Evolutionary conservation across 345 rosid species (phyloP), one percentile per base, ranked within the genome.

Genomic region (Boechera retrofracta): DNA sequence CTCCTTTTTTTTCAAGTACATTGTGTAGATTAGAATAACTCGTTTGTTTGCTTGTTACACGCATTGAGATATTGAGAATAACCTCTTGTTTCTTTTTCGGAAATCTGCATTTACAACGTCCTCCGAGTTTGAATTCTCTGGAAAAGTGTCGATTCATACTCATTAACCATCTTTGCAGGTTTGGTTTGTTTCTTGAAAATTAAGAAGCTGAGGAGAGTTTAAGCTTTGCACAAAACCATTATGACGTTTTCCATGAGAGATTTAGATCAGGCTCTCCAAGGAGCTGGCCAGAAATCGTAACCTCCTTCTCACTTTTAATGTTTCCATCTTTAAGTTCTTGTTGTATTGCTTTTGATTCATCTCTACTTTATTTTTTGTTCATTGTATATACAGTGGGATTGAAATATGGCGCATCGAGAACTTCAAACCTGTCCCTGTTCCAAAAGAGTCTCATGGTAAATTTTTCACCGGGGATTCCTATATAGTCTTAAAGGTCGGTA

Each of bases 211-310:
- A 26, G 51, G 10, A 54, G 44, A 73, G 36, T 65, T 72, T 67
- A 81, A 83, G 77, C 69, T 78, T 52, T 36, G 11, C 61, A 71
- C 16, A 39, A 79, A 72, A 73, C 24, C 49, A 83, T 58, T 73
- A 91, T 91, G 97, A 82, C 94, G 56, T 96, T 95, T 83, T 89
- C 99, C 59, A 88, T 92, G 97, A 91, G 91, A 83, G 94, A 95
- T 79, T 84, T 95, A 80, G 99, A 95, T 86, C 83, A 92, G 68
- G 94, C 89, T 82, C 94, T 95, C 79, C 98, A 91, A 80, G 98
- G 96, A 82, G 95, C 93, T 71, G 99, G 99, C 79, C 98, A 90
- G 75, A 92, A 88, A 78, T 86, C 90, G 99, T 95, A 95, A 89
- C 88, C 90, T 91, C 73, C 53, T 66, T 49, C 12, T 67, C 47